Evolutionary conservation across 1,284 basidiomycete genomes (phyloP), one percentile per base, ranked within the genome.

Genomic region (Sporisorium exsertum): DNA sequence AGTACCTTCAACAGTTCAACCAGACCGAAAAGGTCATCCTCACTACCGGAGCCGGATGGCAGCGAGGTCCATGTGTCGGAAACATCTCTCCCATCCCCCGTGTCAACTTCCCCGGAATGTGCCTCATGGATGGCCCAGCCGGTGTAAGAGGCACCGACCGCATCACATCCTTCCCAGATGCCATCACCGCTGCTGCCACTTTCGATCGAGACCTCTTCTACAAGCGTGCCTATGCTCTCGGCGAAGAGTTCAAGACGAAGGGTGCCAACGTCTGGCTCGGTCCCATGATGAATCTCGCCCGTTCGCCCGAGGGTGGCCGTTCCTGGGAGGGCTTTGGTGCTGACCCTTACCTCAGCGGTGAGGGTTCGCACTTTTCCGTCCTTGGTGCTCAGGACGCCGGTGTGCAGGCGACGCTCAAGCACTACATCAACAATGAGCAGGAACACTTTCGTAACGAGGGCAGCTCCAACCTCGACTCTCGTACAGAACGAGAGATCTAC

Each of bases 261-360:
- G 94, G 94, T 47, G 91, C 92, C 63, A 89, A 95, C 80, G 88
- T 92, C 63, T 89, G 89, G 9, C 87, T 92, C 9, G 91, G 91
- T 9, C 83, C 83, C 22, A 70, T 74, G 64, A 67, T 73, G 59
- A 78, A 74, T 57, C 42, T 91, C 57, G 88, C 88, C 58, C 88
- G 91, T n/a, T 87, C 87, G 1, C 89, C 91, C 6, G 89, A 89
- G 18, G 90, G 88, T 3, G 93, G 93, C 0, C 87, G 93, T 12
- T 93, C 93, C 85, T 95, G 92, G 92, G 93, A 95, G 87, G 92
- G 77, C 46, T 81, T 78, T 53, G 77, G 81, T 54, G 70, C 63
- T 27, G 77, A 81, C 43, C 80, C 82, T 24, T 83, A 80, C 64
- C 64, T 85, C 20, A 74, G 58, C 42, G 84, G 83, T 18, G 79